Evolutionary conservation across 202 grass and related monocot species (phyloP).

Genomic region (Setaria italica): DNA sequence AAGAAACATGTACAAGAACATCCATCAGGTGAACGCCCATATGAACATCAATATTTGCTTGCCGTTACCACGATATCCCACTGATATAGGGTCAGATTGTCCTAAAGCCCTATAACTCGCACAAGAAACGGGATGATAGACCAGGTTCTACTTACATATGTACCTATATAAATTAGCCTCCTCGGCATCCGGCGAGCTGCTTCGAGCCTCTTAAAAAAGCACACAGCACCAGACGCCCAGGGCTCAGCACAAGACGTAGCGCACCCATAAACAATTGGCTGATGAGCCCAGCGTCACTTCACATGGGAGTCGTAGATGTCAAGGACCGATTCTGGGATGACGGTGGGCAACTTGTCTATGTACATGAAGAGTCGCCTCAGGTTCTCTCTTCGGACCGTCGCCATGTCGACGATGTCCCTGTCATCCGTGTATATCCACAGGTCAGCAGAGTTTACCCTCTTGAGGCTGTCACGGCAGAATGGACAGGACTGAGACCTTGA

Average conservation of each 20-base stretch:
- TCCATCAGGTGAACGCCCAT: background rate
- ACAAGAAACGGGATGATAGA: conserved; percentile 11
- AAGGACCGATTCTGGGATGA: conserved; percentile 72
- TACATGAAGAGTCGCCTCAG: conserved; percentile 78
- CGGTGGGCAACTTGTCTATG: conserved; percentile 76
- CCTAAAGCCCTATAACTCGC: background rate
- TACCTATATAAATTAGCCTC: conserved; percentile 45
- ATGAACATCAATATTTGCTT: background rate
- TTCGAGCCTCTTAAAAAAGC: conserved; percentile 19
- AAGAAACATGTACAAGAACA: background rate
- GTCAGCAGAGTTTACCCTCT: conserved; percentile 76
- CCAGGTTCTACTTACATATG: conserved; percentile 45
- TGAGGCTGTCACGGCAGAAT: conserved; percentile 83
- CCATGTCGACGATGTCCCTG: conserved; percentile 68
- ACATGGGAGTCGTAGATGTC: conserved; percentile 75
- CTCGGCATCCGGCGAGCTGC: conserved; percentile 1
- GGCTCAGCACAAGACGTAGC: conserved; percentile 33
- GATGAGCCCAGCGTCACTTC: conserved; percentile 50
- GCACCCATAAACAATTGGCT: conserved; percentile 11
- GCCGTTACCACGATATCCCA: background rate
- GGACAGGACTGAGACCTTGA: conserved; percentile 91
- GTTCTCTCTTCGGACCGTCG: conserved; percentile 70
- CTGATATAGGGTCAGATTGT: background rate
- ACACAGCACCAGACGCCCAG: background rate
- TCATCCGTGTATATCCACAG: conserved; percentile 85